Base-by-base conservation (phyloP, 805 yeast species). In the Sugiyamaella americana region DNA sequence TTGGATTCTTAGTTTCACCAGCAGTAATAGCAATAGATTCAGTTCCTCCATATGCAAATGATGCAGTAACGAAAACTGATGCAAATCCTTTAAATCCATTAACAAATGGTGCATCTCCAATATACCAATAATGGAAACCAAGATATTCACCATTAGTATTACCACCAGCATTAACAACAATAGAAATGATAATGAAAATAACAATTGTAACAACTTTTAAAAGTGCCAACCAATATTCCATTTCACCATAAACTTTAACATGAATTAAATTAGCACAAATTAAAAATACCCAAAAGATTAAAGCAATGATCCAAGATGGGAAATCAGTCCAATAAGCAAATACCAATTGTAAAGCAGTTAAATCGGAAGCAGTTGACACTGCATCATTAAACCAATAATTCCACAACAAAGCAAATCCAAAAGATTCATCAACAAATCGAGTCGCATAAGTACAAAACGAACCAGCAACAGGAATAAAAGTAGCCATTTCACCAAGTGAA, bases 181-280 rank as follows among this genome's bases (percentile, higher is more conserved):
- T 72, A 46, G 81, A 73, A 43, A 78, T 59, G 50, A 80, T 76
- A 46, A 78, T 66, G 59, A 79, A 80, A 18, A 87, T 87, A 19
- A 79, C 58, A 57, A 84, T 74, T 30, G 84, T 74, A 43, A 82
- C 51, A 29, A 84, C 78, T 62, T 84, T 84, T 62, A 84, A 68
- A 16, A 74, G 57, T 0, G 84, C 79, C 54, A 79, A 73, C 82
- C 82, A 83, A 62, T 79, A 84, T 57, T 79, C 87, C n/a, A 78
- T 68, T 46, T 80, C 74, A 46, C 82, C 75, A 48, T 79, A 65
- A 22, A 75, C 74, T 50, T 64, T 65, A n/a, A 76, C 82, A 43
- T 75, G 76, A 49, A 76, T 67, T 36, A 74, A 64, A 57, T 78
- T 76, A 43, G 61, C 56, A 5, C 59, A 57, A 19, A 78, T 58